Conservation (phyloP, 1,139 yeast genomes). For the Trichomonascaceae sp. region DNA sequence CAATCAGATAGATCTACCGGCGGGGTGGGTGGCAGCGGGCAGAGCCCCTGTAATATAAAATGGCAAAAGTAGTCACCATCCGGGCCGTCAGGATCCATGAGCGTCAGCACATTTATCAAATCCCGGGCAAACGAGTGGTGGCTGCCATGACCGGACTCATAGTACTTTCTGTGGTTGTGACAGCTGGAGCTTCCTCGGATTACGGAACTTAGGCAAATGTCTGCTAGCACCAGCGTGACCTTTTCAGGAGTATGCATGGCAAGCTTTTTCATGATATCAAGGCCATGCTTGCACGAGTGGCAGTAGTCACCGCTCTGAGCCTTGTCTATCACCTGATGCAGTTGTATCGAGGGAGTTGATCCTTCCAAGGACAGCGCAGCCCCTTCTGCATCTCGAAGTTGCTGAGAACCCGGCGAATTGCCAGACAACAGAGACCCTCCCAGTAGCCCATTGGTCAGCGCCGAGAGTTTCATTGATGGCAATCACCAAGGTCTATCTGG, state of each 20-base stretch:
- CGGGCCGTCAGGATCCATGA: constrained; percentile 32
- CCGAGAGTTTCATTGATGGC: not conserved
- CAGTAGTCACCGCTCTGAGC: constrained; percentile 6
- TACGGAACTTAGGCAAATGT: constrained; percentile 7
- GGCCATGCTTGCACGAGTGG: constrained; percentile 8
- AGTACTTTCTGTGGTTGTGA: constrained; percentile 3
- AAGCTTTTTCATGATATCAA: constrained; percentile 7
- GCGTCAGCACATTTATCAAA: constrained; percentile 33
- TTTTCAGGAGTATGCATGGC: constrained; percentile 8
- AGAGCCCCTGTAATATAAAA: constrained; percentile 31
- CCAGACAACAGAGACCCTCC: not conserved
- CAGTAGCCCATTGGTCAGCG: not conserved
- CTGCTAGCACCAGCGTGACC: constrained; percentile 5
- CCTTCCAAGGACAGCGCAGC: not conserved
- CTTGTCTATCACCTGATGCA: not conserved
- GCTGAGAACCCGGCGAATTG: not conserved
- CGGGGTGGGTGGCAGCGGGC: constrained; percentile 34
- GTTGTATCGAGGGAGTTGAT: not conserved
- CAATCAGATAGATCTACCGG: constrained; percentile 28
- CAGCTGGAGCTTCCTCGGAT: constrained; percentile 5
- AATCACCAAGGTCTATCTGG: too few relatives aligned
- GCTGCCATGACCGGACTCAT: constrained; percentile 2
- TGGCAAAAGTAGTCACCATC: constrained; percentile 46
- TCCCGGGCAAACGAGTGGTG: constrained; percentile 20
- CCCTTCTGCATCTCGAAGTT: not conserved